Evolutionary conservation across 495 filamentous ascomycete genomes (phyloP), one percentile per base, ranked within the genome.

Genomic region (Beverwykella pulmonaria): DNA sequence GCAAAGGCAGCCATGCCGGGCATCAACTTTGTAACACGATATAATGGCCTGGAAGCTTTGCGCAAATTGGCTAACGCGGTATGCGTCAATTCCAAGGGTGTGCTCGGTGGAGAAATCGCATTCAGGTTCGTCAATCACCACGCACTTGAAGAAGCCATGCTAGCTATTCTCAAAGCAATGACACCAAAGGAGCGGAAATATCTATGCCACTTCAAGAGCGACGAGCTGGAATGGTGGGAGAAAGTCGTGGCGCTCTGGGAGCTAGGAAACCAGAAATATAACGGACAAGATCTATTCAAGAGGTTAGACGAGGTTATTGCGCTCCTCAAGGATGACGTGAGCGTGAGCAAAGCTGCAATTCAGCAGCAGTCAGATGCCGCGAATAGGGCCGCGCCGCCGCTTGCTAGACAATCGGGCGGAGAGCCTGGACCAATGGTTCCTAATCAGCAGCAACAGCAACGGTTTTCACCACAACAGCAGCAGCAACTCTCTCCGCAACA

Each of bases 41-140:
- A 27, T 25, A 54, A 54, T 54, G 52, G 52, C 14, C 52, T 54
- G 27, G 52, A 54, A n/a, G n/a, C 52, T 30, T 27, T 54, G 30
- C 52, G 52, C 52, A 19, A 30, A 27, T 32, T 54, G 8, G 25
- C 52, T 4, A 10, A 54, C 4, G n/a, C 52, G 1, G 30, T 54
- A 17, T 54, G 52, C n/a, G 26, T 20, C 52, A 54, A 54, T 34
- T 29, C 52, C 26, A 34, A 34, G 30, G 52, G 52, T 10, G 52
- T 27, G 12, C 19, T 54, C 12, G 52, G 52, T 1, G 26, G 17
- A 19, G 29, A 54, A 20, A 54, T 32, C 10, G 52, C 29, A 1
- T 54, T 20, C n/a, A 22, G 8, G 52, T 30, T 54, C n/a, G 26
- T 19, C 25, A 29, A 32, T n/a, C 25, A 34, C 23, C 20, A 36